phyloP scores from a whole-genome alignment of 2,329 filamentous ascomycete species.

The Calonectria hawksworthii region DNA sequence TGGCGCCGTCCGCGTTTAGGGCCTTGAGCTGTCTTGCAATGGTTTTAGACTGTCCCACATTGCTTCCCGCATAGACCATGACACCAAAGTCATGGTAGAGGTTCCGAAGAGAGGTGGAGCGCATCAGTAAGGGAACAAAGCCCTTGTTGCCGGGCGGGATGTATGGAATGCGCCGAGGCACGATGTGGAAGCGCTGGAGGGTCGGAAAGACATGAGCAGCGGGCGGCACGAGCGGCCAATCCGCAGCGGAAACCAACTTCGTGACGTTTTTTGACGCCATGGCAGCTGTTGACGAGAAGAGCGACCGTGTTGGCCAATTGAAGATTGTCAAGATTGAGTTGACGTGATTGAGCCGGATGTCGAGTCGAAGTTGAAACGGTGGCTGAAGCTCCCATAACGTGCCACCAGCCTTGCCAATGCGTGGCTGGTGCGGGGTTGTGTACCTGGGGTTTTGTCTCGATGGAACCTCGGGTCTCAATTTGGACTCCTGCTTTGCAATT shows the following conservation, averaged over 20 bases:
- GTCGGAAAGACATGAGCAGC: slow-evolving; percentile 17
- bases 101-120: slow-evolving; percentile 21
- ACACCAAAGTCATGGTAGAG: slow-evolving; percentile 52
- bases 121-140: not conserved
- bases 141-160: slow-evolving; percentile 18
- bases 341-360: not conserved
- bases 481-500: not conserved
- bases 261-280: not conserved
- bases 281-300: not conserved
- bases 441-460: not conserved
- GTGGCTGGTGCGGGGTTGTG: slow-evolving; percentile 36
- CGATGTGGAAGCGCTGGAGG: slow-evolving; percentile 40
- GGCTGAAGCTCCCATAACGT: slow-evolving; percentile 33
- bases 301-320: not conserved
- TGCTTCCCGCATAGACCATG: slow-evolving; percentile 47
- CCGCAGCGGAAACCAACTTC: not conserved
- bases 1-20: slow-evolving; percentile 13
- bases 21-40: slow-evolving; percentile 43
- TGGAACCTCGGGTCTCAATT: not conserved
- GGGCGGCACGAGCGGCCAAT: not conserved
- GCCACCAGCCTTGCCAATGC: slow-evolving; percentile 24
- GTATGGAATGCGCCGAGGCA: slow-evolving; percentile 24
- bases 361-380: slow-evolving; percentile 14
- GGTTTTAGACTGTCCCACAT: slow-evolving; percentile 31
- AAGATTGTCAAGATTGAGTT: not conserved